Base-by-base conservation (phyloP, 148 eudicot species). In the Drosera capensis region DNA sequence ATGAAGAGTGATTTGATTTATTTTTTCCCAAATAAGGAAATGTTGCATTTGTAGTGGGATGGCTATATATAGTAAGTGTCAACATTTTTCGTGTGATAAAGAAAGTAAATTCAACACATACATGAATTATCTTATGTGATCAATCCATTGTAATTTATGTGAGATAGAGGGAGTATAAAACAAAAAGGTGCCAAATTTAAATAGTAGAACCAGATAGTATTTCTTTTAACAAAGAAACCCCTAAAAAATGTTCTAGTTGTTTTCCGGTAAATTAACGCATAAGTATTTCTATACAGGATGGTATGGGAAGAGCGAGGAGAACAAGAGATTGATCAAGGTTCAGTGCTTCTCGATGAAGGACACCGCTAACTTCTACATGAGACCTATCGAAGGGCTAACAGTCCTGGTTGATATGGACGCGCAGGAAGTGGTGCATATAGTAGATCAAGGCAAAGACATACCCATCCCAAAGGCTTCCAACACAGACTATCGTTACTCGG, bases 321-420 rank as follows among this genome's bases (percentile, higher is more conserved):
- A 74, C 17, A 68, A 67, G 57, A 78, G 95, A 45, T 28, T 92
- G 22, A 68, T 92, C 25, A 92, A 92, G 54, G 70, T 85, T 25
- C 94, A 92, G 49, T 85, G 99, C 72, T 92, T 63, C 66, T 57
- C 88, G 14, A 59, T 41, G 49, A 47, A 78, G 45, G 94, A 63
- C 62, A 92, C 99, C 0, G 77, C 70, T 1, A 92, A 92, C 51
- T 92, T 92, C 67, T 92, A 92, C 66, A 92, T 92, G 99, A 72
- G 95, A 37, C 95, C 99, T 14, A 71, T 92, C 30, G 95, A 92
- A 66, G 99, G 95, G 34, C 71, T 92, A 12, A 85, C 95, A 2
- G 82, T 79, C 8, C 57, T 85, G 1, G 70, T 92, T 7, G 99
- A 92, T 31, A n/a, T 92, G 55, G 99, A 92, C 56, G 59, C 94